Conservation (phyloP, 306 rosid genomes). For the Castanopsis chinensis region DNA sequence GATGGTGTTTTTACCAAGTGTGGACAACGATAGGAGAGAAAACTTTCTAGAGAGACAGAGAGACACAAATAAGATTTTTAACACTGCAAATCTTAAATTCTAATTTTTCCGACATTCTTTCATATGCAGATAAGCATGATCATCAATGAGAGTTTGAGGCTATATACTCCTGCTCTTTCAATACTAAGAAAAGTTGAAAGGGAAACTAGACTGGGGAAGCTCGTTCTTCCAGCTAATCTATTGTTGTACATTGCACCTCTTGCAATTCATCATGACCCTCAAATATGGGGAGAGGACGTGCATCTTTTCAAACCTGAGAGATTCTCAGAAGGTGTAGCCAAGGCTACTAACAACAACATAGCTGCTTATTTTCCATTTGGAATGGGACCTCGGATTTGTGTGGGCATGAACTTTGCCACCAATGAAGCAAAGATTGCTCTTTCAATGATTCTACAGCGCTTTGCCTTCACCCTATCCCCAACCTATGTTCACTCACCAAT, state of each 20-base stretch:
- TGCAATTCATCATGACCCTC: no score
- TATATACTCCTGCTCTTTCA: constrained; percentile 15
- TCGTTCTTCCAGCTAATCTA: constrained; percentile 20
- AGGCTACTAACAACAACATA: no score
- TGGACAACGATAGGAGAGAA: no score
- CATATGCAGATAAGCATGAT: constrained; percentile 27
- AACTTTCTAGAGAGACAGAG: no score
- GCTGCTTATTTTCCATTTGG: background rate
- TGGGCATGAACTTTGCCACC: constrained; percentile 22
- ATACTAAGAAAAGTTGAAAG: background rate
- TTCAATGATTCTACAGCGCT: constrained; percentile 23
- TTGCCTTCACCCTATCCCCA: no score
- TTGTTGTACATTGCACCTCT: background rate
- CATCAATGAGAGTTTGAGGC: constrained; percentile 25
- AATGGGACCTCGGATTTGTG: constrained; percentile 24
- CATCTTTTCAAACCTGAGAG: no score
- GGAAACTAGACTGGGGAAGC: constrained; percentile 13
- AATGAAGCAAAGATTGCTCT: constrained; percentile 20
- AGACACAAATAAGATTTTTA: no score
- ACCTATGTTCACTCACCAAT: background rate
- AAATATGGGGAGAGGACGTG: no score
- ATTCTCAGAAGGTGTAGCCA: no score
- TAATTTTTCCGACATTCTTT: no score
- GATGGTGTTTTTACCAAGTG: no score
- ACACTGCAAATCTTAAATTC: no score